Evolutionary conservation across 2,329 filamentous ascomycete species (phyloP), one percentile per base, ranked within the genome.

Genomic region (Pseudogymnoascus sp.): DNA sequence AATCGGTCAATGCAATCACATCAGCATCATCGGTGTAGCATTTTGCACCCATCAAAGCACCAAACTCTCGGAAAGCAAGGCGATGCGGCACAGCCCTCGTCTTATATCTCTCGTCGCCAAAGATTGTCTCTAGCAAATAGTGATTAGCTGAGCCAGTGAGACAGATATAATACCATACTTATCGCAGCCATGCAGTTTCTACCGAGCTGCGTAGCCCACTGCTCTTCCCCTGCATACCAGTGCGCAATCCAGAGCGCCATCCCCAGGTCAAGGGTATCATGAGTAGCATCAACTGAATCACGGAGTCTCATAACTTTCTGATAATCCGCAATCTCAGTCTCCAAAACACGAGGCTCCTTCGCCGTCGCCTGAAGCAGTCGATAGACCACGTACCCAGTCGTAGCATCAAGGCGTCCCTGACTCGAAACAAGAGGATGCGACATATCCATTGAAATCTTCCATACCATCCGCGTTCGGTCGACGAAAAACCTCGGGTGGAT

Each of bases 231-330:
- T 0, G 69, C 70, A 63, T 78, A 77, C 71, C 82, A 81, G 64
- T 84, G 81, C 21, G 75, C 75, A 48, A 79, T 79, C 82, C 82
- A 85, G 27, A 85, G 67, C 1, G 80, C 79, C 82, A 85, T 85
- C 0, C 82, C 83, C 45, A 85, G 68, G 67, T 85, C 82, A n/a
- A 84, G 69, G 15, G 78, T 72, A 69, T 84, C 82, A 3, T 68
- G 70, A 29, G 79, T 81, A 2, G 78, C 73, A 42, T 74, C 75
- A 59, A 79, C 69, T 15, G 74, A 69, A 1, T 77, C 77, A 59
- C 78, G 77, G 0, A 74, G 69, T 25, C 70, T 69, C 74, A 83
- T 79, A 2, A 84, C 74, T 9, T 72, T 72, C 58, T 74, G 71
- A 65, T 84, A 84, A 58, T 83, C 79, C 0, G 67, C 72, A n/a